These are phyloP conservation scores for Pittosporum tobira DNA, from an alignment of 129 eudicot genomes.

Conservation along the genomic window DNA sequence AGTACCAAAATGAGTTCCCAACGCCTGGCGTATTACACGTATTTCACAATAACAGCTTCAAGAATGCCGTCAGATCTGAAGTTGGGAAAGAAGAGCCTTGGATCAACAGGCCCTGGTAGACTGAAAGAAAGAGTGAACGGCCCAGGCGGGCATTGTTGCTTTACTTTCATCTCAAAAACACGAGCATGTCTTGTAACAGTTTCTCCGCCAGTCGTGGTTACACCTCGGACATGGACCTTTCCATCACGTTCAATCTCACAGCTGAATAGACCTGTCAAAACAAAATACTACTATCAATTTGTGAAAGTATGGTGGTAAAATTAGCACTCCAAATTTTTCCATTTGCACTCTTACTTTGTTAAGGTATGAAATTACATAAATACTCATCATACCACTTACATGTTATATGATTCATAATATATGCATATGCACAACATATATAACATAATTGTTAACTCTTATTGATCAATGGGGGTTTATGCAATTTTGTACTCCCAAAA, in stretches of 20 bases:
- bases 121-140: slow-evolving; percentile 58
- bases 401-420: too few species aligned
- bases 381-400: too few species aligned
- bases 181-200: slow-evolving; percentile 49
- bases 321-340: too few species aligned
- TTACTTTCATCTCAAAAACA: slow-evolving; percentile 61
- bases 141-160: slow-evolving; percentile 76
- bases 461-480: too few species aligned
- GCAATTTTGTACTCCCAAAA: too few species aligned
- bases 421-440: too few species aligned
- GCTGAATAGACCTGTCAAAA: slow-evolving; percentile 59
- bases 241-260: slow-evolving; percentile 74
- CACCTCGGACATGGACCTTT: slow-evolving; percentile 50
- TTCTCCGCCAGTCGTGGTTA: slow-evolving; percentile 63
- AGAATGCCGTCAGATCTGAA: slow-evolving; percentile 84
- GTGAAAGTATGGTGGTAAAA: too few species aligned
- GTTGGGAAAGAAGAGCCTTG: slow-evolving; percentile 57
- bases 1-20: neutral
- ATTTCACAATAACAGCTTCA: slow-evolving; percentile 66
- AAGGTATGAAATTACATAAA: too few species aligned
- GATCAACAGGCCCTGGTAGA: slow-evolving; percentile 90
- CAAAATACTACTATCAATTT: neutral
- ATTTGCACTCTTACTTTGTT: too few species aligned
- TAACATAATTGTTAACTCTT: too few species aligned
- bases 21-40: slow-evolving; percentile 14